Conservation (phyloP, 2,329 filamentous ascomycete species). For the Scopulariopsis brevicaulis region DNA sequence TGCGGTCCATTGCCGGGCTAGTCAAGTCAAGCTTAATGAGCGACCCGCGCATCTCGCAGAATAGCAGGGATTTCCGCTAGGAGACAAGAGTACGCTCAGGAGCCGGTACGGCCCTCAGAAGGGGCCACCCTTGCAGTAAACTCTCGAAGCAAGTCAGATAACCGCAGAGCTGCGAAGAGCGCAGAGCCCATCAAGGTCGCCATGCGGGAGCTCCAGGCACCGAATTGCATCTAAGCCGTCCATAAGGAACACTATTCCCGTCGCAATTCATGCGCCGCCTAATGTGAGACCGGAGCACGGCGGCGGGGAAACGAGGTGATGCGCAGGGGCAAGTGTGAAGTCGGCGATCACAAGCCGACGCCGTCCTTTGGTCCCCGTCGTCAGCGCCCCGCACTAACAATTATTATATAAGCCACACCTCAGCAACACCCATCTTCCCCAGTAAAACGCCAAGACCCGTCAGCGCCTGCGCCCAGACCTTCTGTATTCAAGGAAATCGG, state of each 20-base stretch:
- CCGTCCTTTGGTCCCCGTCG: neutral
- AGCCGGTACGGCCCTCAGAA: neutral
- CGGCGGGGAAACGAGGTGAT: neutral
- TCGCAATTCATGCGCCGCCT: constrained; percentile 1
- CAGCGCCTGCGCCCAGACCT: too few species aligned
- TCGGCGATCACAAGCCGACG: constrained; percentile 1
- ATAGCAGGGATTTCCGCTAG: neutral
- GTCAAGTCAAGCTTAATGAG: neutral
- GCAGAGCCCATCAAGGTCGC: neutral
- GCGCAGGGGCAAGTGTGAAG: constrained; percentile 4
- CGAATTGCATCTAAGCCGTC: neutral
- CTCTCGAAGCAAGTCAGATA: too few species aligned
- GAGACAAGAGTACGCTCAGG: neutral
- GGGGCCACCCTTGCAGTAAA: too few species aligned
- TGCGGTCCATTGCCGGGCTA: neutral
- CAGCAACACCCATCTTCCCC: neutral
- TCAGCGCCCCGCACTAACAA: neutral
- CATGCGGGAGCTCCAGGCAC: neutral
- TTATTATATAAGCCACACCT: neutral
- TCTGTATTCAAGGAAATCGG: too few species aligned
- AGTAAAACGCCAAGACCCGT: too few species aligned
- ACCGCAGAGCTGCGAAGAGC: too few species aligned
- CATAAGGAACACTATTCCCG: neutral
- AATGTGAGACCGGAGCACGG: constrained; percentile 4
- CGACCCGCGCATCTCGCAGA: neutral